Conservation (phyloP, 805 yeast species). For the Spathaspora arborariae region DNA sequence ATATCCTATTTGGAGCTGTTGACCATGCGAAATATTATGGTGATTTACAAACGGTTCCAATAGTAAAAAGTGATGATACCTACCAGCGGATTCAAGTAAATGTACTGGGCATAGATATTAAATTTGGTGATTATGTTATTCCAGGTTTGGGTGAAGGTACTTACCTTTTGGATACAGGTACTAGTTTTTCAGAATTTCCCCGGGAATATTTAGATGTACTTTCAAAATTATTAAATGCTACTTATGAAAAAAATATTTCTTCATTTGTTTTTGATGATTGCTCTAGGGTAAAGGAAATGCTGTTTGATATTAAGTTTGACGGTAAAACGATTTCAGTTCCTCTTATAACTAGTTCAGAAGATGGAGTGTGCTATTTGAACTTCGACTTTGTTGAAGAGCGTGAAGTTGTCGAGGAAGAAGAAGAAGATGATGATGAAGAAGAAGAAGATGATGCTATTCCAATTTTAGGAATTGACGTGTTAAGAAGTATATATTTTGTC, state of each 20-base stretch:
- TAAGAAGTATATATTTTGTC: constrained; percentile 22
- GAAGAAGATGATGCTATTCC: background rate
- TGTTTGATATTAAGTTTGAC: too few relatives aligned
- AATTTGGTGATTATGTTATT: too few relatives aligned
- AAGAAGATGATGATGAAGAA: too few relatives aligned
- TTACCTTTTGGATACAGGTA: background rate
- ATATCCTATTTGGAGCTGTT: constrained; percentile 40
- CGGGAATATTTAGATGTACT: background rate
- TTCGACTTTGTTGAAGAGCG: background rate
- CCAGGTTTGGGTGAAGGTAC: too few relatives aligned
- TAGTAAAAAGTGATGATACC: constrained; percentile 16
- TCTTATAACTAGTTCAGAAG: too few relatives aligned
- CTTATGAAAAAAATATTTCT: background rate
- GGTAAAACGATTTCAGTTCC: background rate
- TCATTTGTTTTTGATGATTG: background rate
- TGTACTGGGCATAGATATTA: too few relatives aligned
- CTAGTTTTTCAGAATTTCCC: background rate
- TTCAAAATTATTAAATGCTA: background rate
- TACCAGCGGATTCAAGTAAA: too few relatives aligned
- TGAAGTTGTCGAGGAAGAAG: too few relatives aligned
- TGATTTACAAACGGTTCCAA: constrained; percentile 28
- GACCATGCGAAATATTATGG: constrained; percentile 40
- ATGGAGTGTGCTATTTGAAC: background rate
- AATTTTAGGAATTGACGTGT: constrained; percentile 24
- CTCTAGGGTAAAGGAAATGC: background rate